Percentiles rank a stretch among this genome's conserved stretches.
These are phyloP conservation scores for Boletus reticuloceps DNA, from an alignment of 768 basidiomycete species.

Conservation along the genomic window DNA sequence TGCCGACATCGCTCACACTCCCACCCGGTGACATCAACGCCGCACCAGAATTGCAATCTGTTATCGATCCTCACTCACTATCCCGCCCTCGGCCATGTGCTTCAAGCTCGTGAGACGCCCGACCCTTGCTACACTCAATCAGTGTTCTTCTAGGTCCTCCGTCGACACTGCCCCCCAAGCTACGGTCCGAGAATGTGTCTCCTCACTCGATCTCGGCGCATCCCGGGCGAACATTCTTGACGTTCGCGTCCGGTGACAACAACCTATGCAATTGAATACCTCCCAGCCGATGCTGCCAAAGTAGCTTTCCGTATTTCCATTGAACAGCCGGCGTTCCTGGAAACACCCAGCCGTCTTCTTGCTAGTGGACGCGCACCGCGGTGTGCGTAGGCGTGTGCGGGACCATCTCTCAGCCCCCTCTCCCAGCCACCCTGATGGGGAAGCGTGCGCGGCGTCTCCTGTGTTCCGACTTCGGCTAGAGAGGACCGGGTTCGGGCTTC, in stretches of 20 bases:
- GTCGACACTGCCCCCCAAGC: constrained; percentile 4
- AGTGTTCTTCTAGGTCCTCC: no score
- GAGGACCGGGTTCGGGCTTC: no score
- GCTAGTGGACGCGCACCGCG: no score
- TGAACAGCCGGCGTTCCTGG: neutral
- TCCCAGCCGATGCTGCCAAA: neutral
- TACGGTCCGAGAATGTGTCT: neutral
- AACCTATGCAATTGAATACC: neutral
- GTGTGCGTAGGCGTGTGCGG: no score
- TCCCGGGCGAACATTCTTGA: neutral
- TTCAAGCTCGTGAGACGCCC: neutral
- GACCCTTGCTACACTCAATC: no score
- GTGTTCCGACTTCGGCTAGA: neutral
- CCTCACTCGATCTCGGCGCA: no score
- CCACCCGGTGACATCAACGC: constrained; percentile 6
- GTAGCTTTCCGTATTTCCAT: neutral
- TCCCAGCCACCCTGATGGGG: neutral
- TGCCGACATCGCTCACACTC: neutral
- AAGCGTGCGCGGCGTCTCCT: neutral
- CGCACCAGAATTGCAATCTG: neutral
- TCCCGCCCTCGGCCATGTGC: constrained; percentile 1
- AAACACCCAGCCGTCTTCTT: neutral
- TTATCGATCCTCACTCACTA: neutral
- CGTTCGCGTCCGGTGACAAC: no score
- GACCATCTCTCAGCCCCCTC: no score